Percentiles rank a stretch among this genome's conserved stretches.
These are phyloP conservation scores for Podospora pseudocomata DNA, from an alignment of 495 filamentous ascomycete genomes.

Conservation along the genomic window DNA sequence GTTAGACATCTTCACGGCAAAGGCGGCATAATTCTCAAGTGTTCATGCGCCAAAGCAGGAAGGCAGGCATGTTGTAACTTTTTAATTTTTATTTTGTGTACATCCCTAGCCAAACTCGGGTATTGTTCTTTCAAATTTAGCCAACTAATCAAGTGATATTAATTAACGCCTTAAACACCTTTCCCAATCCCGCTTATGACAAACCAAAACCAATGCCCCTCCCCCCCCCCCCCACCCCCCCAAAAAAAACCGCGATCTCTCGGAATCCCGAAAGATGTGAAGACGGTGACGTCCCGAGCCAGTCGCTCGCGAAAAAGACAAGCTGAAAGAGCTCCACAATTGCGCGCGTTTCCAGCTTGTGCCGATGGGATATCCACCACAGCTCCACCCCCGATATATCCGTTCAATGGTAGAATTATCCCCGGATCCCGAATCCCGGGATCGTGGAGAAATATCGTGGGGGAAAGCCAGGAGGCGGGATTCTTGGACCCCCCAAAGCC, in stretches of 20 bases:
- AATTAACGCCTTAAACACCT: neutral
- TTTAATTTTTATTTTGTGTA: neutral
- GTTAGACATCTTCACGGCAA: too few species aligned
- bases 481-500: neutral
- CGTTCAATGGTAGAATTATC: neutral
- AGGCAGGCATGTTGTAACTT: neutral
- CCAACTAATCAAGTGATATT: neutral
- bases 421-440: neutral
- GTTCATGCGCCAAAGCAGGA: too few species aligned
- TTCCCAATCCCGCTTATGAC: neutral
- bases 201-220: neutral
- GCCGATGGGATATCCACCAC: neutral
- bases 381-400: neutral
- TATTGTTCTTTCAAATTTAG: neutral
- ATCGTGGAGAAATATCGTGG: neutral
- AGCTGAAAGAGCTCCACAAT: neutral
- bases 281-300: neutral
- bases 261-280: neutral
- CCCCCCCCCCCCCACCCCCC: neutral
- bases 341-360: neutral
- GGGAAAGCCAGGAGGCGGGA: neutral
- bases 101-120: neutral
- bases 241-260: conserved; percentile 4
- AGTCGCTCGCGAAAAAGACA: neutral
- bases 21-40: too few species aligned